These are phyloP conservation scores for Endocarpon pusillum DNA, from an alignment of 495 filamentous ascomycete genomes.

Conservation along the genomic window DNA sequence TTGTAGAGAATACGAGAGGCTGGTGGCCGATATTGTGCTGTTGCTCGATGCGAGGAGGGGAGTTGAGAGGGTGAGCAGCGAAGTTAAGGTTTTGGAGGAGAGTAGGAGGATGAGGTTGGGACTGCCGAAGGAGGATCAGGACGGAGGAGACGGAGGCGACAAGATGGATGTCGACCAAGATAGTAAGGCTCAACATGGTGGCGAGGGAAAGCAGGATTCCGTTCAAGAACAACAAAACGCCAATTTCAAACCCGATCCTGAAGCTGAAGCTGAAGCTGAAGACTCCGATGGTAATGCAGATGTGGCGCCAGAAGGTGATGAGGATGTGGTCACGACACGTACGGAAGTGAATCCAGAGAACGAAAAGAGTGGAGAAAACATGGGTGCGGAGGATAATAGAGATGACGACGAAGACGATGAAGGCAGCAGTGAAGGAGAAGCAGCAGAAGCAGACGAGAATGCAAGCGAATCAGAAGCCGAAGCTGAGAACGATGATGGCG, in stretches of 20 bases:
- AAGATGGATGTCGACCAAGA: conserved; percentile 7
- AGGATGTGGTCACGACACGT: too few species aligned
- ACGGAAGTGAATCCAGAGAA: neutral
- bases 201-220: neutral
- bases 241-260: conserved; percentile 7
- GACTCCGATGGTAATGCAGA: conserved; percentile 10
- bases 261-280: conserved; percentile 7
- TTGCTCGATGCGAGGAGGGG: conserved; percentile 73
- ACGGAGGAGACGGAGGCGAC: conserved; percentile 8
- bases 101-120: conserved; percentile 43
- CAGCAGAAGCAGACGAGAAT: neutral
- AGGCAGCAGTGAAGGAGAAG: neutral
- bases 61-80: conserved; percentile 68
- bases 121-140: conserved; percentile 4
- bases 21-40: conserved; percentile 54
- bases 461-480: neutral
- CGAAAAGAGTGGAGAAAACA: neutral
- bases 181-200: conserved; percentile 3
- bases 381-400: neutral
- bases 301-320: too few species aligned
- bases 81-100: conserved; percentile 56
- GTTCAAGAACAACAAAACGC: conserved; percentile 10
- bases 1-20: conserved; percentile 60
- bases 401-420: neutral
- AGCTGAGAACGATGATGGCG: neutral